Evolutionary conservation across 345 rosid species (phyloP), one percentile per base, ranked within the genome.

Genomic region (Psidium guajava): DNA sequence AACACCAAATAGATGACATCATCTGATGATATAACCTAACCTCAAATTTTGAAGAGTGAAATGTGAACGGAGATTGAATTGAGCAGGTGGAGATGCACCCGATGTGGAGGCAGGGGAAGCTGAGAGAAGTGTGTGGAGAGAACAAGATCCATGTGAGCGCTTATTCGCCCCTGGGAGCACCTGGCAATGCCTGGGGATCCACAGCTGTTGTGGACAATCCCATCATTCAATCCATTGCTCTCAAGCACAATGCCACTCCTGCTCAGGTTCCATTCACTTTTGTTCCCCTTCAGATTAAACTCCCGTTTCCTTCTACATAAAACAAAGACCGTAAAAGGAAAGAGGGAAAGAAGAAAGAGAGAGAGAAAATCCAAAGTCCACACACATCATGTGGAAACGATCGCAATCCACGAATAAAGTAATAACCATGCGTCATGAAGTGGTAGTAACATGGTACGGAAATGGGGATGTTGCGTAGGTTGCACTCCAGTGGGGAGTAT

Each of bases 11-110:
- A 20, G 44, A 64, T 64, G 75, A 32, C 12, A 28, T 44, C 44
- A 64, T 28, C 75, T 8, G 12, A 52, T 61, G 47, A 85, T 27
- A 82, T 24, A 7, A 21, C 22, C 3, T 64, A 32, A 69, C 47
- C 47, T 69, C 47, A 9, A 69, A 69, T 9, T 47, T 69, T 20
- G 47, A 69, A 9, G 47, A 69, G 80, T 69, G 80, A 69, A 69
- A 69, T 36, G 80, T 69, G 80, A 32, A 69, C 36, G 80, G 80
- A 18, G 80, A 69, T 69, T 69, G 47, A 69, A 69, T 83, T 27
- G 15, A 50, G 20, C 84, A 96, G 98, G 98, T 95, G 90, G 99
- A 96, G 89, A 96, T 95, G 99, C 99, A 96, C 89, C 98, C 98
- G 14, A 89, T 91, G 92, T 95, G 99, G 99, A 93, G 93, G 89